phyloP scores from a whole-genome alignment of 331 rosid genomes.

The Saraca asoca region DNA sequence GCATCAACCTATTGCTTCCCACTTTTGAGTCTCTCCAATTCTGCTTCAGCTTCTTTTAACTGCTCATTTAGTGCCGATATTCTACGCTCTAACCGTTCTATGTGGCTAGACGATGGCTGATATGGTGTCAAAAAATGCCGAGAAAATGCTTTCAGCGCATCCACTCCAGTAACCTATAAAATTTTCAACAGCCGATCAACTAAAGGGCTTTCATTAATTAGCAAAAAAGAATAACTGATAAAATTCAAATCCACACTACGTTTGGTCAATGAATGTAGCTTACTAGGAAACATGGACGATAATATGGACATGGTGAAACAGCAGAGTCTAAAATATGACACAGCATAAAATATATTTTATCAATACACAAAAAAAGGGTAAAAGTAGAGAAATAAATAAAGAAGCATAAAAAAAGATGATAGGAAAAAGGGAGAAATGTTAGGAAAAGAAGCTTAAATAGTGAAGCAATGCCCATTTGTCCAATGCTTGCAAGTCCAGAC shows the following conservation, averaged over 20 bases:
- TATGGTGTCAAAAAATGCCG: slow-evolving; percentile 59
- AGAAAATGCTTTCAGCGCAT: slow-evolving; percentile 77
- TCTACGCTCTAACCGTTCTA: slow-evolving; percentile 65
- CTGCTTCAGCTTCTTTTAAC: slow-evolving; percentile 71
- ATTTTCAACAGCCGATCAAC: slow-evolving; percentile 16
- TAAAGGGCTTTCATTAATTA: not conserved
- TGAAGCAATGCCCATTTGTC: too few relatives aligned
- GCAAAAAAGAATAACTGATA: not conserved
- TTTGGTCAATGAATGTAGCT: not conserved
- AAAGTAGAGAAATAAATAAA: too few relatives aligned
- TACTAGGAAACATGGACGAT: not conserved
- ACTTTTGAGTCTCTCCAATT: slow-evolving; percentile 58
- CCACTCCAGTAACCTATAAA: slow-evolving; percentile 88
- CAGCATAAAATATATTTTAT: too few relatives aligned
- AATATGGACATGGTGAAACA: not conserved
- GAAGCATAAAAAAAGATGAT: too few relatives aligned
- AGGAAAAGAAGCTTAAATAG: too few relatives aligned
- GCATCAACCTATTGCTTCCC: slow-evolving; percentile 52
- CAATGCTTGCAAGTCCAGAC: too few relatives aligned
- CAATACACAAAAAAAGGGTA: too few relatives aligned
- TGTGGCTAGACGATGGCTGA: slow-evolving; percentile 44
- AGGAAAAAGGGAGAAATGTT: too few relatives aligned
- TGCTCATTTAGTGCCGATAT: slow-evolving; percentile 53
- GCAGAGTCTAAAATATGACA: too few relatives aligned
- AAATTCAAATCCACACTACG: slow-evolving; percentile 2